Evolutionary conservation across 2,329 filamentous ascomycete genomes (phyloP).

Genomic region (Penicillium sp.): DNA sequence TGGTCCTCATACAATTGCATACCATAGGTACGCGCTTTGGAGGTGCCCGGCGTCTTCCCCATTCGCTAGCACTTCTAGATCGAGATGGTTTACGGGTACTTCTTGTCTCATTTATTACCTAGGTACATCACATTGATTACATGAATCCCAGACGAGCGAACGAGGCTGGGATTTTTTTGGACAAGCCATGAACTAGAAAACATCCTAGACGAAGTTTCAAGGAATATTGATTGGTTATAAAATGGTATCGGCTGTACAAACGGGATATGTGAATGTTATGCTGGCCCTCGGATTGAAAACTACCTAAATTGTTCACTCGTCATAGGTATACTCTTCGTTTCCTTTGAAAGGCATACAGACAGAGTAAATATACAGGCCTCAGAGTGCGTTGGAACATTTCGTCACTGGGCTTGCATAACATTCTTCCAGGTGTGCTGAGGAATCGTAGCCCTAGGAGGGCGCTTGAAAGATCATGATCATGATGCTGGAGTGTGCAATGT

Average conservation of each 20-base stretch:
- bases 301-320: slow-evolving; percentile 14
- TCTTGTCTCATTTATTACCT: no score
- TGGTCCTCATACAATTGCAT: no score
- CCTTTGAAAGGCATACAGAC: slow-evolving; percentile 28
- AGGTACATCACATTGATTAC: no score
- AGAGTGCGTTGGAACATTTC: slow-evolving; percentile 26
- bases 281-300: slow-evolving; percentile 13
- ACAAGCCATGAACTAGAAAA: not conserved
- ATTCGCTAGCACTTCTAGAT: no score
- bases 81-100: no score
- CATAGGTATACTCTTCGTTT: slow-evolving; percentile 16
- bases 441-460: not conserved
- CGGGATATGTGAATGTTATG: not conserved
- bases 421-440: no score
- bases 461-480: not conserved
- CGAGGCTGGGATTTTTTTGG: not conserved
- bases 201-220: not conserved
- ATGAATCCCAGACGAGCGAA: no score
- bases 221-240: not conserved
- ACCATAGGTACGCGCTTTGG: no score
- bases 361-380: slow-evolving; percentile 28
- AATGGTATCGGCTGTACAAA: not conserved
- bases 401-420: slow-evolving; percentile 22
- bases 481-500: not conserved
- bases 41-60: no score